These are phyloP conservation scores for Cryptosporidium ryanae DNA, from an alignment of 169 alveolate genomes.

Conservation along the genomic window DNA sequence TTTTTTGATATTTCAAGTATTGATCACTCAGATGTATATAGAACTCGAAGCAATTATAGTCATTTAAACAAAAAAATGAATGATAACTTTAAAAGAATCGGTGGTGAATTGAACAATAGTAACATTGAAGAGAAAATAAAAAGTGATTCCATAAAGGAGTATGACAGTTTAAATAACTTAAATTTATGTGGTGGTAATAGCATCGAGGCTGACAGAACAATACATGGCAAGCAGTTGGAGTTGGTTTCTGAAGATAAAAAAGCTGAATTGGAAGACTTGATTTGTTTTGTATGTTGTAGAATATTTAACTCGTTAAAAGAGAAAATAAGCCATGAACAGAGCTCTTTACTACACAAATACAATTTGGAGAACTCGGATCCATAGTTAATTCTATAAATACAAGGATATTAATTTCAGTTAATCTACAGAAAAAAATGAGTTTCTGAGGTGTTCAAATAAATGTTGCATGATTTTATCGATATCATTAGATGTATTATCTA, in stretches of 20 bases:
- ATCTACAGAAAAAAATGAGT: too few species aligned
- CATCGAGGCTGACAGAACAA: too few species aligned
- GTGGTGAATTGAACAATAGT: background rate
- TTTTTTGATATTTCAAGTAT: constrained; percentile 15
- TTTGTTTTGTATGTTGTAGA: constrained; percentile 70
- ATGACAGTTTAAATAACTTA: too few species aligned
- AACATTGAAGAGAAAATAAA: background rate
- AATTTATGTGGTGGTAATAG: too few species aligned
- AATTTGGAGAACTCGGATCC: constrained; percentile 18
- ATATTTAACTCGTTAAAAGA: constrained; percentile 25
- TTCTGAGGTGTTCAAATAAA: constrained; percentile 15
- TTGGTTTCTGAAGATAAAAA: background rate
- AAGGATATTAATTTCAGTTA: background rate
- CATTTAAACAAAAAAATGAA: background rate
- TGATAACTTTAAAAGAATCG: background rate
- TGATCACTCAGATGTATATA: background rate
- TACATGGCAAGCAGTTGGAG: too few species aligned
- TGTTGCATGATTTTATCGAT: constrained; percentile 27
- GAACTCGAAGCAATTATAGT: background rate
- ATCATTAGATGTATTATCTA: constrained; percentile 63
- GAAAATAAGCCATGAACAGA: constrained; percentile 56
- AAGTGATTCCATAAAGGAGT: background rate
- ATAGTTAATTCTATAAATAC: background rate
- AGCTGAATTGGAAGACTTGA: constrained; percentile 11
- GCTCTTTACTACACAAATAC: constrained; percentile 27